Percentiles rank a stretch among this genome's conserved stretches.
Conservation (phyloP, 805 yeast genomes). For the Wickerhamomyces ciferrii region DNA sequence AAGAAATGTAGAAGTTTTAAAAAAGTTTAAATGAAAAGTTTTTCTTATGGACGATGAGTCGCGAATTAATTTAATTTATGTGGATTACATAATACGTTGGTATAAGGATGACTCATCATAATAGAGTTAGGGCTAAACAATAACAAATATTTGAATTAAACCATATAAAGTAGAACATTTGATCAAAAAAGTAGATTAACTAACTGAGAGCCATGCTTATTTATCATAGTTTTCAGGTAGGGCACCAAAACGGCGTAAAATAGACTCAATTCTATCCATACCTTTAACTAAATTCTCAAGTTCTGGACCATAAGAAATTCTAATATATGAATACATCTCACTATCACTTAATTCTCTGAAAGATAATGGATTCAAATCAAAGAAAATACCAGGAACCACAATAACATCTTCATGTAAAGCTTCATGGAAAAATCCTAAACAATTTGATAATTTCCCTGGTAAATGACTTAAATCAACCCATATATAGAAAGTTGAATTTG, state of each 20-base stretch:
- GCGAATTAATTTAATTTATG: no score
- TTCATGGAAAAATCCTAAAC: constrained; percentile 60
- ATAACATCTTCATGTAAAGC: constrained; percentile 55
- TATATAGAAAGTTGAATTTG: constrained; percentile 54
- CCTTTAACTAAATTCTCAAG: constrained; percentile 43
- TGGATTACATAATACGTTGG: no score
- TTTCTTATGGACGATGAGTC: no score
- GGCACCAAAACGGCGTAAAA: constrained; percentile 37
- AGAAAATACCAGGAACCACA: constrained; percentile 59
- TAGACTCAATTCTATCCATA: constrained; percentile 55
- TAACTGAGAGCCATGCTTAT: no score
- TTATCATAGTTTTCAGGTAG: constrained; percentile 28
- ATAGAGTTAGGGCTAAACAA: no score
- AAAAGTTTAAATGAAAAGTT: no score
- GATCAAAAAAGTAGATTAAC: no score
- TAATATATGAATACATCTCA: constrained; percentile 53
- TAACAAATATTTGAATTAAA: no score
- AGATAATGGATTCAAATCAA: constrained; percentile 50
- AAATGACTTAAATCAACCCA: constrained; percentile 54
- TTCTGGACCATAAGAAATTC: constrained; percentile 60
- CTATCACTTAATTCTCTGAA: constrained; percentile 45
- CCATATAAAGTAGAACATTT: no score
- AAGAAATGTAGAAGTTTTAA: no score
- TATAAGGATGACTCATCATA: no score
- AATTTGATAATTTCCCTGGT: constrained; percentile 50